These are phyloP conservation scores for Phyllosticta citrichinensis DNA, from an alignment of 2,329 filamentous ascomycete genomes.

Conservation along the genomic window DNA sequence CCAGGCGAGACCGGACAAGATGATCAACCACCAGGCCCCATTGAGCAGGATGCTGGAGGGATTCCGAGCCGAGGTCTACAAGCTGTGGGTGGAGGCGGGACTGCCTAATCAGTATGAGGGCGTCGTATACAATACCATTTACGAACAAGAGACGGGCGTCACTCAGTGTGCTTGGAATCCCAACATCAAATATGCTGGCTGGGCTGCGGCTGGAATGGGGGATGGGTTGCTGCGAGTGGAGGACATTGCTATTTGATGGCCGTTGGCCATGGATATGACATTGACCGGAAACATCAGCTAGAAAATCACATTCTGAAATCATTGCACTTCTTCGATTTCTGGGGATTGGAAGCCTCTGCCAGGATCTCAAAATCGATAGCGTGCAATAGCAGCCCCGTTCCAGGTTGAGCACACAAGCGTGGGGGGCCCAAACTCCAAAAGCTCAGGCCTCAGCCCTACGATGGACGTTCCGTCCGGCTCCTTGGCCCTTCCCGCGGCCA, in stretches of 20 bases:
- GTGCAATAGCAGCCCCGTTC: neutral
- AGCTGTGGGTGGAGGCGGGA: slow-evolving; percentile 17
- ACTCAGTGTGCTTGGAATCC: slow-evolving; percentile 41
- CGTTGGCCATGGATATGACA: too few species aligned
- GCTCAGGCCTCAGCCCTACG: slow-evolving; percentile 4
- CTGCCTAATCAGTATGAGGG: slow-evolving; percentile 17
- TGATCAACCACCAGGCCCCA: slow-evolving; percentile 12
- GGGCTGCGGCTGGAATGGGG: slow-evolving; percentile 41
- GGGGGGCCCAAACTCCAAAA: slow-evolving; percentile 2
- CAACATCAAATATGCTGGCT: slow-evolving; percentile 39
- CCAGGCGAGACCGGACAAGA: neutral
- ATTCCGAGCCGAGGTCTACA: slow-evolving; percentile 24
- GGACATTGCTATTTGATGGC: slow-evolving; percentile 26
- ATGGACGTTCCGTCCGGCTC: neutral
- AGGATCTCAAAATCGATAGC: neutral
- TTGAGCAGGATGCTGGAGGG: slow-evolving; percentile 33
- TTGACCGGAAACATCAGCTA: too few species aligned
- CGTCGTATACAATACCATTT: slow-evolving; percentile 30
- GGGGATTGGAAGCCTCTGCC: neutral
- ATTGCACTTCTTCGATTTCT: too few species aligned
- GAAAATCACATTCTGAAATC: too few species aligned
- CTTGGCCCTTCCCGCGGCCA: neutral
- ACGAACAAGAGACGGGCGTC: slow-evolving; percentile 35
- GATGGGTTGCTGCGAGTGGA: slow-evolving; percentile 41
- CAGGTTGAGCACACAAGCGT: neutral